A percentile compares a stretch with the other conserved stretches of the same genome.
phyloP scores from a whole-genome alignment of 2,329 filamentous ascomycete species.

The Tolypocladium amazonense region DNA sequence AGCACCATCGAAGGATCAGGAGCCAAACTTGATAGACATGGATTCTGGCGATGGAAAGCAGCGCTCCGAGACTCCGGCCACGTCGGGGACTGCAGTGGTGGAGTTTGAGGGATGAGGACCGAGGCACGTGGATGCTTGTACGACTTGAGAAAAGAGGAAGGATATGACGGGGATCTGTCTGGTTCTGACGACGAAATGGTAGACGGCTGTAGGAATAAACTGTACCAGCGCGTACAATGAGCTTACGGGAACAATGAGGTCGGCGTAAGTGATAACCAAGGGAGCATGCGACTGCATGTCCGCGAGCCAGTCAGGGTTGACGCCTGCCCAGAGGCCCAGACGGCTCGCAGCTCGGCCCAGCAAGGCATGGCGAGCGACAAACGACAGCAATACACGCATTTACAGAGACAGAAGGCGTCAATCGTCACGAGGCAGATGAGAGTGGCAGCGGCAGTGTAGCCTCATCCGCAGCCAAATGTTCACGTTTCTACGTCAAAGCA shows the following conservation, averaged over 20 bases:
- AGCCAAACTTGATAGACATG: constrained; percentile 23
- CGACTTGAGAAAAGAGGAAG: neutral
- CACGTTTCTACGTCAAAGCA: neutral
- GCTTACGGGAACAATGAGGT: neutral
- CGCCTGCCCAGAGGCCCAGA: too few relatives aligned
- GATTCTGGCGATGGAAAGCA: constrained; percentile 15
- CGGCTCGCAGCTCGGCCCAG: neutral
- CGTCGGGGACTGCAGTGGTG: constrained; percentile 24
- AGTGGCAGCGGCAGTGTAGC: neutral
- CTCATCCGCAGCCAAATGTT: neutral
- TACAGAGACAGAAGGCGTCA: neutral
- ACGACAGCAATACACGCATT: neutral
- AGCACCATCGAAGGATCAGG: constrained; percentile 23
- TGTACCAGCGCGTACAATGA: neutral
- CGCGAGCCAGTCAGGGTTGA: neutral
- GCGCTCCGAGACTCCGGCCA: constrained; percentile 15
- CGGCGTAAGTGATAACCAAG: neutral
- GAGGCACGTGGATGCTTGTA: neutral
- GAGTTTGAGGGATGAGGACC: constrained; percentile 28
- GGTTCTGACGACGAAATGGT: neutral
- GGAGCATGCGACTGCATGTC: neutral
- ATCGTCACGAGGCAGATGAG: neutral
- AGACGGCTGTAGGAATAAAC: neutral
- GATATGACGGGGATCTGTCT: neutral
- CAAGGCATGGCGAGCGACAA: neutral